phyloP scores from a whole-genome alignment of 345 rosid species.

The Garcia nutans region DNA sequence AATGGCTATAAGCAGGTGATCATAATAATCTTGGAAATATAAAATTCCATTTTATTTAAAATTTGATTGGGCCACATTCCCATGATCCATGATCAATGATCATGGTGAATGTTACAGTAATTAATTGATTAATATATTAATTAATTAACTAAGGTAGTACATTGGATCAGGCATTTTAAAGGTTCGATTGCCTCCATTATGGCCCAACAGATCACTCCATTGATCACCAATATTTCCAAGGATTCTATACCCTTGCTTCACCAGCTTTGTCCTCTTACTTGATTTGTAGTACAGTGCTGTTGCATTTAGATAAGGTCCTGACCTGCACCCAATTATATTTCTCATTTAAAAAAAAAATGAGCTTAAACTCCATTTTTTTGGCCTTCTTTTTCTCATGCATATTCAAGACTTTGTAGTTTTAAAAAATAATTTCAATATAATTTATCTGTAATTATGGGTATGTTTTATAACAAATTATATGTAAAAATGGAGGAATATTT shows the following conservation, averaged over 20 bases:
- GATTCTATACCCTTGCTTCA: constrained; percentile 37
- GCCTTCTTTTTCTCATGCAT: no score
- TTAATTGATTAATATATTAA: no score
- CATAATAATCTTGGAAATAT: no score
- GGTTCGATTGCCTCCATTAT: constrained; percentile 30
- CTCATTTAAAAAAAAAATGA: not conserved
- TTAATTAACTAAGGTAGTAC: constrained; percentile 32
- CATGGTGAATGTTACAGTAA: no score
- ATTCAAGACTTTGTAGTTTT: no score
- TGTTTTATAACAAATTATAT: not conserved
- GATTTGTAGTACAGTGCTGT: constrained; percentile 40
- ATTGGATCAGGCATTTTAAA: constrained; percentile 53
- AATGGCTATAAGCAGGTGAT: no score
- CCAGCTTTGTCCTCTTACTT: constrained; percentile 29
- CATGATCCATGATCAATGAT: no score
- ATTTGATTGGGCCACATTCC: no score
- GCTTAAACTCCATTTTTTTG: not conserved
- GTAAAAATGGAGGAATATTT: no score
- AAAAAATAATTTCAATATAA: no score
- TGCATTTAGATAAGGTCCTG: constrained; percentile 17
- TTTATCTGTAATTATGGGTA: no score
- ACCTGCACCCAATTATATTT: constrained; percentile 18
- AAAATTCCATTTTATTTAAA: no score
- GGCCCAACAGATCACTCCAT: constrained; percentile 48
- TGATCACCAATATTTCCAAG: constrained; percentile 49